Evolutionary conservation across 1,284 basidiomycete genomes (phyloP).

Genomic region (Irpex rosettiformis): DNA sequence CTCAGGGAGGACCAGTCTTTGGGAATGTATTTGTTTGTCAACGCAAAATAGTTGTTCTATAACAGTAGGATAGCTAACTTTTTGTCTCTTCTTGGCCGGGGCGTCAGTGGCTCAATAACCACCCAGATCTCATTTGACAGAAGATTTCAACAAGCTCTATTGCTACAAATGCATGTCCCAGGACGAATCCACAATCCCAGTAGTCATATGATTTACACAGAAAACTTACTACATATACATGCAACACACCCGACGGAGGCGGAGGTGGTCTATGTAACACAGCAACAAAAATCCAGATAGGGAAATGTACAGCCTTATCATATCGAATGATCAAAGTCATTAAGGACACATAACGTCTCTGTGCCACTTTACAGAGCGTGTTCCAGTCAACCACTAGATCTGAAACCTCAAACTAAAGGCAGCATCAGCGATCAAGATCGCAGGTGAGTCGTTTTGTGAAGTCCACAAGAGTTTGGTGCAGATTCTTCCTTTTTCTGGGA

Average conservation of each 20-base stretch:
- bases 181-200: neutral
- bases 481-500: neutral
- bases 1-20: neutral
- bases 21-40: slow-evolving; percentile 3
- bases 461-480: neutral
- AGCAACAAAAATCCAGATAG: neutral
- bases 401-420: neutral
- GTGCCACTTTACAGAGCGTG: neutral
- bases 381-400: neutral
- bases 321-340: neutral
- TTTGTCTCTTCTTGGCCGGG: no score
- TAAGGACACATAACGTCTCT: neutral
- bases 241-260: neutral
- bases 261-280: neutral
- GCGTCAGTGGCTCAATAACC: neutral
- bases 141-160: neutral
- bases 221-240: neutral
- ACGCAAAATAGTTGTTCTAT: no score
- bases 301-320: neutral
- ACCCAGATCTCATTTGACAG: neutral
- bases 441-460: neutral
- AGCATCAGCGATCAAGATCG: slow-evolving; percentile 1
- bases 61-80: no score
- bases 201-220: neutral
- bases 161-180: neutral